Conservation (phyloP, 1,284 basidiomycete genomes). For the Apiotrichum laibachii region DNA sequence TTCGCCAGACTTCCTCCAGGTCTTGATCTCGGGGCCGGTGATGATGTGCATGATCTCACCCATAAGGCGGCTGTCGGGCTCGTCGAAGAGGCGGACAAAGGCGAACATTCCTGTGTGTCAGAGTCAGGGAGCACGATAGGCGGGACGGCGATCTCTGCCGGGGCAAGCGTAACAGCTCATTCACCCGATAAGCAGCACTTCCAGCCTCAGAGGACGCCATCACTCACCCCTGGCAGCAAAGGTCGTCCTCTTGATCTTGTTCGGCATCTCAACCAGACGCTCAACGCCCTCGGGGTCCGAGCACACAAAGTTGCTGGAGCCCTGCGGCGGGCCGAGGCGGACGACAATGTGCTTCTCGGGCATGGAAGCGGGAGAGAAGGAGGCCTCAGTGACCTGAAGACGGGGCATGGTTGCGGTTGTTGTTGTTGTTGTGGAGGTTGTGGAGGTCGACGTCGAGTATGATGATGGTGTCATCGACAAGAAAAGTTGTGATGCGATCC, state of each 20-base stretch:
- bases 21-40: conserved; percentile 34
- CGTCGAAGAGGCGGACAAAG: conserved; percentile 33
- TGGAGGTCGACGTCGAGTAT: not conserved
- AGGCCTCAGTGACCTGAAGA: conserved; percentile 5
- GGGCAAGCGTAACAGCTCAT: not conserved
- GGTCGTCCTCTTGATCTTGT: conserved; percentile 28
- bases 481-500: not conserved
- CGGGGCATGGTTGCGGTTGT: conserved; percentile 15
- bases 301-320: conserved; percentile 39
- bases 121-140: not conserved
- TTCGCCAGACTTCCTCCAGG: conserved; percentile 37
- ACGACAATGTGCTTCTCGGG: conserved; percentile 33
- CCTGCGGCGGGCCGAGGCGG: conserved; percentile 36
- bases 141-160: not conserved
- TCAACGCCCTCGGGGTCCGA: conserved; percentile 29
- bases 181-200: too few species aligned
- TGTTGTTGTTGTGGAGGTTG: not conserved
- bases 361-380: conserved; percentile 30
- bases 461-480: not conserved
- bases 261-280: conserved; percentile 39
- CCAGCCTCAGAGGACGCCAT: too few species aligned
- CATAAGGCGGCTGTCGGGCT: conserved; percentile 23
- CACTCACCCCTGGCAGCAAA: conserved; percentile 37
- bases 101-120: conserved; percentile 36
- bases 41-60: conserved; percentile 43